Percentiles rank a stretch among this genome's conserved stretches.
These are phyloP conservation scores for Cudoniella acicularis DNA, from an alignment of 495 filamentous ascomycete species.

Conservation along the genomic window DNA sequence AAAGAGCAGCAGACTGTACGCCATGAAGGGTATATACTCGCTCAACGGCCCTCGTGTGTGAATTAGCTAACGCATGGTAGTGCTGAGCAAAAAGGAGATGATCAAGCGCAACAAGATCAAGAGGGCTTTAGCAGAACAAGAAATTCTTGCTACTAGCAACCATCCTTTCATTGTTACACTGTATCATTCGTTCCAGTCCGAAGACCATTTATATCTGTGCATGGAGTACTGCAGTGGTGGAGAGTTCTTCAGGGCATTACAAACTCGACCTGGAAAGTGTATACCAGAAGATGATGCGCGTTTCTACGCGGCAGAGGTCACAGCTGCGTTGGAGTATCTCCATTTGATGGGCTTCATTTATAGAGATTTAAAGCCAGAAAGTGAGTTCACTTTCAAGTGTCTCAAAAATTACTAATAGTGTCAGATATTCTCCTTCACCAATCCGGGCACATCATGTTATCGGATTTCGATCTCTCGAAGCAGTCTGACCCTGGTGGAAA, in stretches of 20 bases:
- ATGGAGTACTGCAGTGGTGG: conserved; percentile 99
- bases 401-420: conserved; percentile 13
- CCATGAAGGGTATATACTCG: conserved; percentile 81
- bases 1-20: conserved; percentile 91
- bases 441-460: conserved; percentile 98
- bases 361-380: conserved; percentile 95
- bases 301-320: conserved; percentile 98
- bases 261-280: conserved; percentile 94
- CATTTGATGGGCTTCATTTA: conserved; percentile 99
- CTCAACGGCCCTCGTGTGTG: not conserved
- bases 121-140: conserved; percentile 93
- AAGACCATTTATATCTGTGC: conserved; percentile 95
- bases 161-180: conserved; percentile 98
- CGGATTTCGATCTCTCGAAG: conserved; percentile 97
- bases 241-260: conserved; percentile 95
- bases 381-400: conserved; percentile 46
- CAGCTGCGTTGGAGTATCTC: conserved; percentile 91
- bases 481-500: conserved; percentile 95
- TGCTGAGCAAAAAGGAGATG: conserved; percentile 99
- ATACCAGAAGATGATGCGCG: conserved; percentile 95
- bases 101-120: conserved; percentile 99
- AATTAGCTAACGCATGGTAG: conserved; percentile 50
- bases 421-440: conserved; percentile 95
- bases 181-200: conserved; percentile 98
- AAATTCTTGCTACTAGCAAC: conserved; percentile 96